These are phyloP conservation scores for Castanospermum australe DNA, from an alignment of 306 rosid species.

Conservation along the genomic window DNA sequence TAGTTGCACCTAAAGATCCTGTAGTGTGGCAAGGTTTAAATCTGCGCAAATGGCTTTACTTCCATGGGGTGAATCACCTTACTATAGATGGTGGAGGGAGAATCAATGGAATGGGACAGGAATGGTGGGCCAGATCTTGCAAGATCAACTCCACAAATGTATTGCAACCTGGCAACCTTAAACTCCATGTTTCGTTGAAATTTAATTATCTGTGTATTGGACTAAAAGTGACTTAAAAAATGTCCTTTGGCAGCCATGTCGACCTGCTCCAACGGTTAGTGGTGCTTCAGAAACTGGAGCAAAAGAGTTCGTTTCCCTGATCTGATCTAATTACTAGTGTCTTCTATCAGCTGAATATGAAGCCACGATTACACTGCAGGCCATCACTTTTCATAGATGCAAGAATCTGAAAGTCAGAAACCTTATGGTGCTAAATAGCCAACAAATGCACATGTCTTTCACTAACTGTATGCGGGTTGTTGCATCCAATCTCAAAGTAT, in stretches of 20 bases:
- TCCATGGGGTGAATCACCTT: conserved; percentile 60
- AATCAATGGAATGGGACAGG: conserved; percentile 63
- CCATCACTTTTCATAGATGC: conserved; percentile 72
- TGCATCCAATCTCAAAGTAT: conserved; percentile 59
- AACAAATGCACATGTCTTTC: conserved; percentile 77
- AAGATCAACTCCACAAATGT: conserved; percentile 56
- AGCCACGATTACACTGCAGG: conserved; percentile 58
- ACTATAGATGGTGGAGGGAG: conserved; percentile 60
- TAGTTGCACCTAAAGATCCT: conserved; percentile 60
- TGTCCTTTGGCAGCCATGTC: conserved; percentile 60
- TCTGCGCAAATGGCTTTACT: conserved; percentile 60
- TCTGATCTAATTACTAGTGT: background rate
- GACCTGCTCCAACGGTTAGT: conserved; percentile 69
- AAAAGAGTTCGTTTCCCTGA: conserved; percentile 18
- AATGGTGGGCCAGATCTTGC: conserved; percentile 79
- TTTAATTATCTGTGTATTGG: background rate
- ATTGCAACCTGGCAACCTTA: conserved; percentile 2
- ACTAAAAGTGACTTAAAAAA: background rate
- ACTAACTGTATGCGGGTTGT: conserved; percentile 65
- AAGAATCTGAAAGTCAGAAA: conserved; percentile 58
- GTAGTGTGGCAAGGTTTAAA: conserved; percentile 48
- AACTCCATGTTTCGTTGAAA: conserved; percentile 8
- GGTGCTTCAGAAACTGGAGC: conserved; percentile 1
- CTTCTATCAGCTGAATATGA: conserved; percentile 19
- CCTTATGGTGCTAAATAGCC: conserved; percentile 71